Conservation (phyloP, 2,329 filamentous ascomycete genomes). For the Lachnellula suecica region DNA sequence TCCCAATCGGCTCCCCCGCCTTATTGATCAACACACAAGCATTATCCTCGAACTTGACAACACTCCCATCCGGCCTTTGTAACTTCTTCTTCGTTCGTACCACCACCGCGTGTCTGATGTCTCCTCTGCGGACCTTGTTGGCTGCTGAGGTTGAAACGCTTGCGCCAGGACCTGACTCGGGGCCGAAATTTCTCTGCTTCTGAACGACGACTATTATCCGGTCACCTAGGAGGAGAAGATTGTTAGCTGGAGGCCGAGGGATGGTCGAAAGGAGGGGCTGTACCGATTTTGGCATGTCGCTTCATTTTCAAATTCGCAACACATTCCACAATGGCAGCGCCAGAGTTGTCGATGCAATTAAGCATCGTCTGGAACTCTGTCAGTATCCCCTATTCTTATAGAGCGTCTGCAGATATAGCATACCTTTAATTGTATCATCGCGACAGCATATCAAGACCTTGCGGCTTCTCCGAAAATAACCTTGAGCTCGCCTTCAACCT, state of each 20-base stretch:
- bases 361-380: conserved; percentile 72
- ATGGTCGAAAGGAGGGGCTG: conserved; percentile 27
- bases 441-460: conserved; percentile 38
- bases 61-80: conserved; percentile 82
- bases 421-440: conserved; percentile 92
- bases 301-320: conserved; percentile 91
- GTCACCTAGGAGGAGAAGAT: conserved; percentile 62
- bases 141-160: conserved; percentile 71
- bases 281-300: conserved; percentile 84
- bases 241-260: conserved; percentile 3
- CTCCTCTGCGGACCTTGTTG: conserved; percentile 93
- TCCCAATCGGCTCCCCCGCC: conserved; percentile 91
- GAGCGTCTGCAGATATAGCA: conserved; percentile 1
- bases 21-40: conserved; percentile 98
- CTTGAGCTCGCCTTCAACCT: conserved; percentile 1
- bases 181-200: conserved; percentile 80
- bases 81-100: conserved; percentile 89
- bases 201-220: conserved; percentile 97
- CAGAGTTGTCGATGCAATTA: conserved; percentile 99
- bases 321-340: conserved; percentile 95
- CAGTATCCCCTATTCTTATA: background rate
- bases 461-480: background rate
- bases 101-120: conserved; percentile 93
- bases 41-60: conserved; percentile 95
- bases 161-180: conserved; percentile 69